Percentiles rank a stretch among this genome's conserved stretches.
These are phyloP conservation scores for Aspergillus neoniger DNA, from an alignment of 2,329 filamentous ascomycete genomes.

Conservation along the genomic window DNA sequence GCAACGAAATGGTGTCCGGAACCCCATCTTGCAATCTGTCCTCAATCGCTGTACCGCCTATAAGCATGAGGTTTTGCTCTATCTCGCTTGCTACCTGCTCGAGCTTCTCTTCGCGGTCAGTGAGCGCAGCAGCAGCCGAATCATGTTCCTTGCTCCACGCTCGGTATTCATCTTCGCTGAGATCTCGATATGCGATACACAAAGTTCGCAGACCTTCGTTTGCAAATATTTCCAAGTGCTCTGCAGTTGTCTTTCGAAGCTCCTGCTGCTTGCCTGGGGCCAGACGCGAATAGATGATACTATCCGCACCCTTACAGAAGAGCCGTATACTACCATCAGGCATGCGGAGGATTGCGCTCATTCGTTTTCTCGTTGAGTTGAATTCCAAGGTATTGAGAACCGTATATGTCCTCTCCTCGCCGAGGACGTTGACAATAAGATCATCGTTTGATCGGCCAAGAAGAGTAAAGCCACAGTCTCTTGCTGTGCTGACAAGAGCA, in stretches of 20 bases:
- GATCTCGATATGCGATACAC: slow-evolving; percentile 82
- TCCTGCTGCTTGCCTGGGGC: slow-evolving; percentile 82
- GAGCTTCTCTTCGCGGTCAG: slow-evolving; percentile 87
- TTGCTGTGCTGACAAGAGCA: slow-evolving; percentile 87
- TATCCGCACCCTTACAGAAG: slow-evolving; percentile 97
- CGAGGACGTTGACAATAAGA: slow-evolving; percentile 82
- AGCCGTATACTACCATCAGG: slow-evolving; percentile 85
- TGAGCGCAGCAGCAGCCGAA: slow-evolving; percentile 77
- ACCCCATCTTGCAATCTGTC: slow-evolving; percentile 96
- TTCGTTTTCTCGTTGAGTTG: slow-evolving; percentile 93
- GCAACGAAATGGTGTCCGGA: slow-evolving; percentile 87
- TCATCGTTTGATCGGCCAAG: slow-evolving; percentile 77
- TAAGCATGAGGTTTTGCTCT: slow-evolving; percentile 81
- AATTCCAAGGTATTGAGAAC: slow-evolving; percentile 96
- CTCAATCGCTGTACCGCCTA: slow-evolving; percentile 96
- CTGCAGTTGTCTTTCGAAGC: slow-evolving; percentile 78
- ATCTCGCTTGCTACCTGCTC: slow-evolving; percentile 88
- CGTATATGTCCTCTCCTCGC: slow-evolving; percentile 78
- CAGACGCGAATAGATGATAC: slow-evolving; percentile 91
- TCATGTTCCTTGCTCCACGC: slow-evolving; percentile 87
- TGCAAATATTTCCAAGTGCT: slow-evolving; percentile 96
- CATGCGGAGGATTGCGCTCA: slow-evolving; percentile 97
- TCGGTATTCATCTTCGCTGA: slow-evolving; percentile 80
- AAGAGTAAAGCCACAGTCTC: slow-evolving; percentile 93
- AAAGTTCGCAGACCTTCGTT: slow-evolving; percentile 91